phyloP scores from a whole-genome alignment of 768 basidiomycete genomes.

The Chalciporus piperatus region DNA sequence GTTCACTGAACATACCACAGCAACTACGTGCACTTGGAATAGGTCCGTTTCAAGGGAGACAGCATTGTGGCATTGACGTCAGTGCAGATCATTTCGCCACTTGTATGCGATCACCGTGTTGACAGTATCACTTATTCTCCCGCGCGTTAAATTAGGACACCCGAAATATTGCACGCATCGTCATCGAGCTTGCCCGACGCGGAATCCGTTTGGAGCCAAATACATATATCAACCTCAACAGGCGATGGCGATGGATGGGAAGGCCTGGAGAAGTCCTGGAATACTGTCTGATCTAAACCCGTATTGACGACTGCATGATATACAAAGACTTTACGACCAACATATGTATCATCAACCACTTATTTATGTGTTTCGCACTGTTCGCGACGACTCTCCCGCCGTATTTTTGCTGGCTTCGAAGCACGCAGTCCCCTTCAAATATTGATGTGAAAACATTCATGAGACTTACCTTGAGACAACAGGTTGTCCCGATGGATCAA shows the following conservation, averaged over 20 bases:
- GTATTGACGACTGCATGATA: conserved; percentile 11
- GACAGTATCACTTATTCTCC: conserved; percentile 2
- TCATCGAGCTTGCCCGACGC: conserved; percentile 71
- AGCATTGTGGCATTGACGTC: conserved; percentile 90
- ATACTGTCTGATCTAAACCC: conserved; percentile 24
- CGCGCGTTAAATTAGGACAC: conserved; percentile 58
- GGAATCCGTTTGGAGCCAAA: conserved; percentile 73
- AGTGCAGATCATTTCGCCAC: conserved; percentile 34
- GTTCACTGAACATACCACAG: conserved; percentile 62
- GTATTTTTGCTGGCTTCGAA: too few species aligned
- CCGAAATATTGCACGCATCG: conserved; percentile 81
- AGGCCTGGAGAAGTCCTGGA: conserved; percentile 66
- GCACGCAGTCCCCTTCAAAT: too few species aligned
- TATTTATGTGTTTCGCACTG: background rate
- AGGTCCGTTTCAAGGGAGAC: conserved; percentile 74
- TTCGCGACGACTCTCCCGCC: too few species aligned
- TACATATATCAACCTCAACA: conserved; percentile 58
- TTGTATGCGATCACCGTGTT: background rate
- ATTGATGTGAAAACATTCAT: conserved; percentile 2
- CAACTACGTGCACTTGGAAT: conserved; percentile 75
- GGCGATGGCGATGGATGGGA: conserved; percentile 88
- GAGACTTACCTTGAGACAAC: too few species aligned
- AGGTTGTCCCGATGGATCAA: background rate
- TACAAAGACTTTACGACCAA: background rate
- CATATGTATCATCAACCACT: background rate